Conservation (phyloP, 345 rosid species). For the Populus deltoides region DNA sequence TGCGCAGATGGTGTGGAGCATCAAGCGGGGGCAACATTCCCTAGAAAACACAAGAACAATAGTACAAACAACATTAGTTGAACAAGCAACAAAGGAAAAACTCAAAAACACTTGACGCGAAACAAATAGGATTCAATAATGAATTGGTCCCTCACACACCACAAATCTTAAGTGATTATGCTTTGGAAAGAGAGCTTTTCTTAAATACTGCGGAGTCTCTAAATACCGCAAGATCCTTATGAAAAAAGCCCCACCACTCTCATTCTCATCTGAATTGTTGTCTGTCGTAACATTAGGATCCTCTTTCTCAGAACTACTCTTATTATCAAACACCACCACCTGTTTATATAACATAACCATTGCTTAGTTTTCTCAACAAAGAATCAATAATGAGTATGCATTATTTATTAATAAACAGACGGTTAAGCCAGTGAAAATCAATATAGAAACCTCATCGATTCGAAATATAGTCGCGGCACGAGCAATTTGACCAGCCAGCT, state of each 20-base stretch:
- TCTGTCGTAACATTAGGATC: slow-evolving; percentile 18
- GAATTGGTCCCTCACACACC: slow-evolving; percentile 39
- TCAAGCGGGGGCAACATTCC: slow-evolving; percentile 96
- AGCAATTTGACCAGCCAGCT: slow-evolving; percentile 93
- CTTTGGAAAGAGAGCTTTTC: slow-evolving; percentile 79
- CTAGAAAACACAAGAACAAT: slow-evolving; percentile 25
- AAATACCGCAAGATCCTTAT: slow-evolving; percentile 72
- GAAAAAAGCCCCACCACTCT: slow-evolving; percentile 77
- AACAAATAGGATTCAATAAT: not conserved
- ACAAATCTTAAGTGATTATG: slow-evolving; percentile 76
- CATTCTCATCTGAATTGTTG: slow-evolving; percentile 45
- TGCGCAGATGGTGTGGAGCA: slow-evolving; percentile 96
- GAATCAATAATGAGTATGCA: not conserved
- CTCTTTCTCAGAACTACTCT: slow-evolving; percentile 34
- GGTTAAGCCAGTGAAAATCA: not conserved
- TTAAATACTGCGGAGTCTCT: slow-evolving; percentile 90
- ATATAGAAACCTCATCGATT: slow-evolving; percentile 68
- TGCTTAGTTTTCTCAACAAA: not conserved
- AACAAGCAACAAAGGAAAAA: slow-evolving; percentile 5
- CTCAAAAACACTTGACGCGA: not conserved
- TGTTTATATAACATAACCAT: slow-evolving; percentile 20
- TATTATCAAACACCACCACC: slow-evolving; percentile 86
- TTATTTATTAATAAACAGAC: not conserved
- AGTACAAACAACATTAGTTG: not conserved
- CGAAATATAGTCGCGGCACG: slow-evolving; percentile 88